A percentile compares a stretch with the other conserved stretches of the same genome.
These are phyloP conservation scores for Mycosphaerella sp. DNA, from an alignment of 2,329 filamentous ascomycete species.

Conservation along the genomic window DNA sequence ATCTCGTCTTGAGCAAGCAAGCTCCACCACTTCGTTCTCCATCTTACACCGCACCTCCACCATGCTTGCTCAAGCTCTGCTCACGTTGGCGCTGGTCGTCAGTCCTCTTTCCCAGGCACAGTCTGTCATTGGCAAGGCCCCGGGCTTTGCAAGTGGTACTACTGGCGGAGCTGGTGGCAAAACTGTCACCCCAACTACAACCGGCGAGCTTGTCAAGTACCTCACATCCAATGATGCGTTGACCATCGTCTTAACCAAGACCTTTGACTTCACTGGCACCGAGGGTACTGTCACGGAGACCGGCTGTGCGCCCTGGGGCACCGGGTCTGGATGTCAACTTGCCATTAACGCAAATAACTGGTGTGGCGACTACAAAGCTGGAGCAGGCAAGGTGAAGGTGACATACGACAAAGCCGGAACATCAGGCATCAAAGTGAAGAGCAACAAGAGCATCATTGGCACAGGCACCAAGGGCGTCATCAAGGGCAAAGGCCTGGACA, in stretches of 20 bases:
- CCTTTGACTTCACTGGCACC: slow-evolving; percentile 49
- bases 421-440: slow-evolving; percentile 36
- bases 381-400: slow-evolving; percentile 16
- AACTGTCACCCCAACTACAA: slow-evolving; percentile 32
- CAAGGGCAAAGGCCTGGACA: slow-evolving; percentile 38
- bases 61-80: slow-evolving; percentile 6
- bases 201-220: slow-evolving; percentile 53
- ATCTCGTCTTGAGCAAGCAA: neutral
- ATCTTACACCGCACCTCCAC: neutral
- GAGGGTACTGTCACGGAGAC: slow-evolving; percentile 49
- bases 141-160: slow-evolving; percentile 48
- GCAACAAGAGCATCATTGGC: slow-evolving; percentile 40
- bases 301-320: slow-evolving; percentile 49
- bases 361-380: slow-evolving; percentile 37
- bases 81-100: slow-evolving; percentile 52
- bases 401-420: slow-evolving; percentile 52
- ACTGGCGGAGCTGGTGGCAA: slow-evolving; percentile 55
- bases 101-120: slow-evolving; percentile 29
- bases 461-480: slow-evolving; percentile 37
- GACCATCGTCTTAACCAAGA: slow-evolving; percentile 53
- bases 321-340: slow-evolving; percentile 42
- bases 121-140: slow-evolving; percentile 33
- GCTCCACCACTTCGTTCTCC: neutral
- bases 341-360: slow-evolving; percentile 55
- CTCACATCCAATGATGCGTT: slow-evolving; percentile 49